Base-by-base conservation (phyloP, 179 eudicot species). In the Amaranthus tricolor region DNA sequence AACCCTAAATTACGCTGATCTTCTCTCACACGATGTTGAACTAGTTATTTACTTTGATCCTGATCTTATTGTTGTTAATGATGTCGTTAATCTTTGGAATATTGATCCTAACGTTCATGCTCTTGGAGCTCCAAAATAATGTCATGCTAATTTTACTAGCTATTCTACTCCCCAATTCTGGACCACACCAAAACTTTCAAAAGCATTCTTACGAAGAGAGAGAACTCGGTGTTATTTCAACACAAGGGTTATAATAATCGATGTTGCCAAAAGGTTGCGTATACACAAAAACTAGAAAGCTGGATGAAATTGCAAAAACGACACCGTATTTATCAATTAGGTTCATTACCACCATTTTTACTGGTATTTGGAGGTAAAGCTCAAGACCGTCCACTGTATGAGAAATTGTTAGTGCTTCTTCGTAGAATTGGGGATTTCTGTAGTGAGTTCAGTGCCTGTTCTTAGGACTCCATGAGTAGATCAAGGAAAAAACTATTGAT, bases 251-350 rank as follows among this genome's bases (percentile, higher is more conserved):
- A 76, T 76, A 74, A 74, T 76, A 7, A 69, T 76, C 3, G 79
- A 76, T 11, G 79, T 76, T 0, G 63, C 52, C 13, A 76, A 58
- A 43, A 45, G 9, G 69, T 44, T n/a, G 80, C 70, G 64, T 82
- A 79, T 70, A 79, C 82, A 12, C 58, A 31, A 19, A 68, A 50
- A 19, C 70, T 82, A 7, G 85, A 82, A 58, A 69, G 69, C 20
- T 82, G 82, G 85, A 82, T 82, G 85, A 50, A 68, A 19, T 67
- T 82, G 10, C 85, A 82, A 58, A 82, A 73, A 62, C 65, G 49
- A 19, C 53, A 68, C 13, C 43, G 82, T 51, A 82, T 82, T 53
- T 76, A 12, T 70, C 79, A 4, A n/a, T n/a, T n/a, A n/a, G n/a
- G n/a, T n/a, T n/a, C n/a, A n/a, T n/a, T n/a, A n/a, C n/a, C n/a